A percentile compares a stretch with the other conserved stretches of the same genome.
Evolutionary conservation across 2,329 filamentous ascomycete species (phyloP).

Genomic region (Pseudomassariella vexata): DNA sequence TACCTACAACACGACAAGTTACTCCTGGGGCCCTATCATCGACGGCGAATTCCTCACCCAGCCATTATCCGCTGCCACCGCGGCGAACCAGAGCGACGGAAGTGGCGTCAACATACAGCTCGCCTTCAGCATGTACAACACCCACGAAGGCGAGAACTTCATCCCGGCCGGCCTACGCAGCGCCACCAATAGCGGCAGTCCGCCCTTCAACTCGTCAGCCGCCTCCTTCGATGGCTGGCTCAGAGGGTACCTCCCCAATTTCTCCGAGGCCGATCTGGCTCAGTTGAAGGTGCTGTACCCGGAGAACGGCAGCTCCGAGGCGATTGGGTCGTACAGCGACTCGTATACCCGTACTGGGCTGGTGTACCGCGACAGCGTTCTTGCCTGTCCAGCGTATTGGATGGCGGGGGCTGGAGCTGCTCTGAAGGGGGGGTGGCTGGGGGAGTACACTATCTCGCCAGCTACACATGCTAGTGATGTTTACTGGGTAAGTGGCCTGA

Average conservation of each 20-base stretch:
- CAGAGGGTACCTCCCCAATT: conserved; percentile 42
- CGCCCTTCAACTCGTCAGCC: conserved; percentile 42
- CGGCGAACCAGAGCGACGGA: conserved; percentile 25
- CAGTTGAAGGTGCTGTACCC: conserved; percentile 42
- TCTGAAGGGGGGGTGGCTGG: conserved; percentile 40
- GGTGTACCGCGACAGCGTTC: conserved; percentile 51
- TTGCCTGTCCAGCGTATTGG: conserved; percentile 58
- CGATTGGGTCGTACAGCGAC: conserved; percentile 39
- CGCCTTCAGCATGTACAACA: conserved; percentile 54
- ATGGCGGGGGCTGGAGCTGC: conserved; percentile 37
- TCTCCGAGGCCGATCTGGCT: conserved; percentile 32
- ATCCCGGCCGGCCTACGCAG: conserved; percentile 42
- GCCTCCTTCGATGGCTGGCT: conserved; percentile 49
- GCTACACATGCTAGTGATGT: conserved; percentile 55
- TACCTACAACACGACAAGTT: conserved; percentile 52
- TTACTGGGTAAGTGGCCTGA: conserved; percentile 37
- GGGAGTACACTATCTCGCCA: conserved; percentile 54
- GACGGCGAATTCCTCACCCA: conserved; percentile 46
- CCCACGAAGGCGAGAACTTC: conserved; percentile 59
- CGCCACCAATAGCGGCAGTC: conserved; percentile 21
- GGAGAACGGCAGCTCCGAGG: conserved; percentile 37
- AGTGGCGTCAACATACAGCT: conserved; percentile 16
- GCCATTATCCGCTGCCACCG: conserved; percentile 37
- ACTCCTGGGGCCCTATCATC: conserved; percentile 56
- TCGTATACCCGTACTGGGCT: conserved; percentile 48